A percentile compares a stretch with the other conserved stretches of the same genome.
Conservation (phyloP, 1,139 yeast species). For the Citeromyces hawaiiensis region DNA sequence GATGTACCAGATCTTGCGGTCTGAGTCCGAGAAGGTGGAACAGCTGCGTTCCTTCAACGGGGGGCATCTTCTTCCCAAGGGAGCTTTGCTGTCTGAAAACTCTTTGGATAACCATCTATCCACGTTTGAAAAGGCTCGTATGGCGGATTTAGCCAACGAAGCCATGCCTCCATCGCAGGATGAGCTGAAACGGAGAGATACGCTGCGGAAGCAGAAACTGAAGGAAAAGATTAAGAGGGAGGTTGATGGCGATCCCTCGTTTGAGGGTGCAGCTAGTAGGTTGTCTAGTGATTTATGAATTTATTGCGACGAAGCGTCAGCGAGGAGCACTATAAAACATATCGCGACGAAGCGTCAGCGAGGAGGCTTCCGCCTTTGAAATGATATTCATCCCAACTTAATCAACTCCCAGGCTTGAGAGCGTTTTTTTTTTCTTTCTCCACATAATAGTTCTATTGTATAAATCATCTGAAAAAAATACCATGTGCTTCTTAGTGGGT, state of each 20-base stretch:
- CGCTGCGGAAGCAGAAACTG: conserved; percentile 24
- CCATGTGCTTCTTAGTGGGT: too few species aligned
- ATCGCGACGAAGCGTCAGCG: too few species aligned
- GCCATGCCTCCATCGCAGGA: conserved; percentile 76
- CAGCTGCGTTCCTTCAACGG: conserved; percentile 50
- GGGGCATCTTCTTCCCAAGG: conserved; percentile 66
- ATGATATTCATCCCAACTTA: too few species aligned
- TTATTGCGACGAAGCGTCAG: too few species aligned
- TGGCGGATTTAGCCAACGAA: conserved; percentile 76
- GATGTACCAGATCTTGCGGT: conserved; percentile 82
- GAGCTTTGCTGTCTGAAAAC: conserved; percentile 49
- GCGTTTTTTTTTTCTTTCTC: too few species aligned
- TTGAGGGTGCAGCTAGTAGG: conserved; percentile 27
- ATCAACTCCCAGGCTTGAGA: too few species aligned
- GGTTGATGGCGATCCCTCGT: conserved; percentile 15
- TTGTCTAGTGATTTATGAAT: conserved; percentile 8
- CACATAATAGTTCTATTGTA: too few species aligned
- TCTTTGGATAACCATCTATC: conserved; percentile 66
- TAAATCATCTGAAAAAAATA: too few species aligned
- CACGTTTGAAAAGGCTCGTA: conserved; percentile 75
- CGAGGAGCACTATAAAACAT: too few species aligned
- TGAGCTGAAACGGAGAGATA: conserved; percentile 33
- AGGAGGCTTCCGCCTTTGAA: too few species aligned
- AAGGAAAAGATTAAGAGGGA: conserved; percentile 16
- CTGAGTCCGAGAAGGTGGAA: conserved; percentile 74